These are phyloP conservation scores for Drosera spatulata DNA, from an alignment of 179 eudicot species.

Conservation along the genomic window DNA sequence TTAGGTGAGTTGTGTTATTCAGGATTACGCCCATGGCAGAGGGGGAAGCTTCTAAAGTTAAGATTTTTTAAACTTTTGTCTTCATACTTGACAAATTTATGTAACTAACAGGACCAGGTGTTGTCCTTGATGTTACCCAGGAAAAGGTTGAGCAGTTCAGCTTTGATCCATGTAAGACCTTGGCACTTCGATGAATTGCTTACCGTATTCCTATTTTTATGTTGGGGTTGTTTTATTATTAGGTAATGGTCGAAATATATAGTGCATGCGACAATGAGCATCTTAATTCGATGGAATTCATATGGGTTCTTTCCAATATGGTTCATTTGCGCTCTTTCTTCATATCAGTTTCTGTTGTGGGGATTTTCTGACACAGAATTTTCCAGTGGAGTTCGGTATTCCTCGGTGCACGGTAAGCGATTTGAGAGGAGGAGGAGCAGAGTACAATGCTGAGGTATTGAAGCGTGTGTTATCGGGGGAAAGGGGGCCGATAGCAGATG, in stretches of 20 bases:
- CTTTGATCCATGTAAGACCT: conserved; percentile 77
- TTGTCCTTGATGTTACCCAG: conserved; percentile 77
- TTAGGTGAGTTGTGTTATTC: conserved; percentile 35
- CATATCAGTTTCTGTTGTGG: no score
- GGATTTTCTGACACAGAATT: background rate
- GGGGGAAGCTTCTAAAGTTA: no score
- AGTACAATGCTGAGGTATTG: conserved; percentile 71
- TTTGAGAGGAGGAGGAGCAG: conserved; percentile 82
- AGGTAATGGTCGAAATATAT: no score
- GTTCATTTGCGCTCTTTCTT: no score
- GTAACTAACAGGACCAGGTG: conserved; percentile 60
- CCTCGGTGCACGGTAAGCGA: conserved; percentile 73
- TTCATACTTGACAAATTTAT: no score
- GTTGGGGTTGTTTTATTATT: no score
- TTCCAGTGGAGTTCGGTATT: conserved; percentile 78
- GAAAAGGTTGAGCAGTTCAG: conserved; percentile 64
- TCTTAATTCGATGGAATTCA: no score
- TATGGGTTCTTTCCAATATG: no score
- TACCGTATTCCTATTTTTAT: no score
- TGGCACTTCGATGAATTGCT: background rate
- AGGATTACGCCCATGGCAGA: background rate
- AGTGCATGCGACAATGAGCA: no score
- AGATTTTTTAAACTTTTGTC: no score
- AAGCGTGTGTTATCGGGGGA: conserved; percentile 82
- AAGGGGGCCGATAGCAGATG: conserved; percentile 83